These are phyloP conservation scores for Globisporangium alternatum DNA, from an alignment of 352 stramenopile species.

Conservation along the genomic window DNA sequence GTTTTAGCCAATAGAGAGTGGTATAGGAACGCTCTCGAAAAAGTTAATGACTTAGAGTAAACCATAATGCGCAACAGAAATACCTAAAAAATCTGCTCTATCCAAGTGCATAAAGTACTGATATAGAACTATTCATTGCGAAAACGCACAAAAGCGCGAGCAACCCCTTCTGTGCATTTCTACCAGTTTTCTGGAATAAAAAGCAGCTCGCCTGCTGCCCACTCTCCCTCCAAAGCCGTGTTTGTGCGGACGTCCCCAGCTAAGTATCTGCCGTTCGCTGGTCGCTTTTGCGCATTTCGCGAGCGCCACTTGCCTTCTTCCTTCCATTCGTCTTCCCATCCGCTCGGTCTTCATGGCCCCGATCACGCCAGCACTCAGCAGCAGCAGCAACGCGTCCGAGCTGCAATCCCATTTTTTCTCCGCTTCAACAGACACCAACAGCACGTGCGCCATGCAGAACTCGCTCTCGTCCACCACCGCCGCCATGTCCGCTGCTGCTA, in stretches of 20 bases:
- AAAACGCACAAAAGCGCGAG: no score
- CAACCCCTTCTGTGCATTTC: background rate
- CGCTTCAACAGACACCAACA: background rate
- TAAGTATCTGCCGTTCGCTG: slow-evolving; percentile 8
- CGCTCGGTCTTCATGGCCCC: slow-evolving; percentile 31
- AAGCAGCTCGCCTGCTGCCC: background rate
- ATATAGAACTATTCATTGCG: no score
- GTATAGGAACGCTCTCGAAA: slow-evolving; percentile 2
- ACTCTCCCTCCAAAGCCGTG: background rate
- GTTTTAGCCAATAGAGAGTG: background rate
- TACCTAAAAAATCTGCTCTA: no score
- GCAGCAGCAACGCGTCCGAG: slow-evolving; percentile 14
- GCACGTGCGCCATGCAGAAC: slow-evolving; percentile 33
- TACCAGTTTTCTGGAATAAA: background rate
- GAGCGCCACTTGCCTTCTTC: slow-evolving; percentile 6
- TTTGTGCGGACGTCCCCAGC: background rate
- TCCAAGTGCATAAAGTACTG: no score
- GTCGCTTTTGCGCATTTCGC: background rate
- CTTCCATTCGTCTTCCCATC: slow-evolving; percentile 16
- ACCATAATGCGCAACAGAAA: no score
- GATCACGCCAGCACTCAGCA: slow-evolving; percentile 26
- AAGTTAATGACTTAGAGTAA: background rate
- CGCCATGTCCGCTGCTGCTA: background rate
- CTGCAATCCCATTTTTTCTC: slow-evolving; percentile 16
- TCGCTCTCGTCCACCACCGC: slow-evolving; percentile 14